phyloP scores from a whole-genome alignment of 2,329 filamentous ascomycete species.

The Tolypocladium inflatum region DNA sequence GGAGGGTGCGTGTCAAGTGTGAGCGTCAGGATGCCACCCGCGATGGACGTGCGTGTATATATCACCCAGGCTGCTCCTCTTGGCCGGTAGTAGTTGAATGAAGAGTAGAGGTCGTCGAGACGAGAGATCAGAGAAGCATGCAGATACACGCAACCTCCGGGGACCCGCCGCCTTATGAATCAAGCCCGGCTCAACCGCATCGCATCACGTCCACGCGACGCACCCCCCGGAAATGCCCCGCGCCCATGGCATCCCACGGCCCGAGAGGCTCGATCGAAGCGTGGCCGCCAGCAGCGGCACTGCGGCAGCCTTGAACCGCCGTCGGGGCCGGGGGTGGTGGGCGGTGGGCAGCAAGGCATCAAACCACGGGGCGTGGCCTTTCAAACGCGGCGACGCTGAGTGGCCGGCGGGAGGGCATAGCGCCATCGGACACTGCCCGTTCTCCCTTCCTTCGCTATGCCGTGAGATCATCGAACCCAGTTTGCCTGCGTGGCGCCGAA shows the following conservation, averaged over 20 bases:
- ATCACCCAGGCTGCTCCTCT: background rate
- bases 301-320: background rate
- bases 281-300: background rate
- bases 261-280: slow-evolving; percentile 3
- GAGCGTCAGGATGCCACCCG: background rate
- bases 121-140: background rate
- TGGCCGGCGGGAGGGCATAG: background rate
- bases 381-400: background rate
- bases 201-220: background rate
- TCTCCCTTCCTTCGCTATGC: background rate
- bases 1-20: background rate
- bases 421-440: background rate
- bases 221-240: slow-evolving; percentile 10
- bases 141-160: background rate
- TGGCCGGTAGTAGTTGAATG: background rate
- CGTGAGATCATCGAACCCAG: background rate
- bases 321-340: background rate
- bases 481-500: background rate
- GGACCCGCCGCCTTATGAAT: background rate
- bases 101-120: background rate
- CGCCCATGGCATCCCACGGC: slow-evolving; percentile 11
- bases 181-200: background rate
- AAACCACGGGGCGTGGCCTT: background rate
- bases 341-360: background rate
- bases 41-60: too few species aligned